These are phyloP conservation scores for Suillus decipiens DNA, from an alignment of 768 basidiomycete species.

Conservation along the genomic window DNA sequence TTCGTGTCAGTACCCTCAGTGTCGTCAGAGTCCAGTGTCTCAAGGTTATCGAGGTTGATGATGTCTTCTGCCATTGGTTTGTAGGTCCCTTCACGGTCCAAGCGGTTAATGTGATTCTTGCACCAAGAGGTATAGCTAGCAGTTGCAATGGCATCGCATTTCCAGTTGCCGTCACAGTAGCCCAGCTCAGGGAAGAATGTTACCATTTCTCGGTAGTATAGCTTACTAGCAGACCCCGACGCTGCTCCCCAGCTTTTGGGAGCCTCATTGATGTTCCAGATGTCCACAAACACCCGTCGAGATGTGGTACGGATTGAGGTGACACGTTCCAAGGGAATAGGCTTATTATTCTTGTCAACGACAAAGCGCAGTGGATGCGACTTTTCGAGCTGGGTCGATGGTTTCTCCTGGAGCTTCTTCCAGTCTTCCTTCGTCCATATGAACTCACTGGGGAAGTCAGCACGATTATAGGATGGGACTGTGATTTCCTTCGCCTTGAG, in stretches of 20 bases:
- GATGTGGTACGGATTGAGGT: background rate
- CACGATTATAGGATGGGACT: background rate
- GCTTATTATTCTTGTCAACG: background rate
- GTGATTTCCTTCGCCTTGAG: background rate
- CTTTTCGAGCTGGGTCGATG: background rate
- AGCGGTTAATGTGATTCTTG: background rate
- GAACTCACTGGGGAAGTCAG: background rate
- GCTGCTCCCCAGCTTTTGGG: slow-evolving; percentile 2
- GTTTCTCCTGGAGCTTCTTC: background rate
- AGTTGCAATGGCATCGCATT: background rate
- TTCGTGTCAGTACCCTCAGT: too few relatives aligned
- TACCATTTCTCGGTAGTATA: background rate
- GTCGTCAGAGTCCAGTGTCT: background rate
- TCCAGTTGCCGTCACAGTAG: background rate
- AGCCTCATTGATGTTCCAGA: background rate
- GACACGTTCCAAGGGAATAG: background rate
- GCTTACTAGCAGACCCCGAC: background rate
- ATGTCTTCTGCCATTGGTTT: background rate
- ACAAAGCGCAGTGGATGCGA: background rate
- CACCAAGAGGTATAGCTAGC: background rate
- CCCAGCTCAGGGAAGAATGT: slow-evolving; percentile 1
- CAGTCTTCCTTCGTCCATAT: background rate
- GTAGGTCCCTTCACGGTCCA: background rate
- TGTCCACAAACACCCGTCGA: background rate
- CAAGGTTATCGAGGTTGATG: background rate